Conservation (phyloP, 768 basidiomycete species). For the Collybia sordida region DNA sequence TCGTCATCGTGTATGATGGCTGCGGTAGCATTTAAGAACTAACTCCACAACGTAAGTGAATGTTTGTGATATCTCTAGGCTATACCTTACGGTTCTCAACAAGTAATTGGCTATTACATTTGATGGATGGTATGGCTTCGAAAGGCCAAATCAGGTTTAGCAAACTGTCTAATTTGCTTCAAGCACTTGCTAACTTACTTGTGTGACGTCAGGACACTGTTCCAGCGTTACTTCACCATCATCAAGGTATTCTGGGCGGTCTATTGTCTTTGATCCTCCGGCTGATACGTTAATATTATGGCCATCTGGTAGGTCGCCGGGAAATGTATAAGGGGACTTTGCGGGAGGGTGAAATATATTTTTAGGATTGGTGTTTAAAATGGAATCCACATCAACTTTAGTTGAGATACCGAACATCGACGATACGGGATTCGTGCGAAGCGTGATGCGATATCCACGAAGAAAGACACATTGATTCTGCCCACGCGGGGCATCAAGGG, state of each 20-base stretch:
- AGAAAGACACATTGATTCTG: constrained; percentile 13
- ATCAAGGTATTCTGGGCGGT: not conserved
- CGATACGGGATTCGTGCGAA: constrained; percentile 8
- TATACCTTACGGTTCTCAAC: constrained; percentile 8
- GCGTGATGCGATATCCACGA: constrained; percentile 15
- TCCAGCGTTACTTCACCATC: constrained; percentile 1
- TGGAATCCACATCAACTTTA: constrained; percentile 8
- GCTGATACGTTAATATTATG: not conserved
- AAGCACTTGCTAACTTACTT: not conserved
- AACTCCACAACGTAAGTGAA: not conserved
- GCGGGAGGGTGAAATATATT: not conserved
- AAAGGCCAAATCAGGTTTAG: not conserved
- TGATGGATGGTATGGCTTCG: constrained; percentile 15
- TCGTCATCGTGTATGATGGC: constrained; percentile 18
- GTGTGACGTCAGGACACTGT: not conserved
- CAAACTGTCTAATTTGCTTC: not conserved
- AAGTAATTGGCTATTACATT: constrained; percentile 11
- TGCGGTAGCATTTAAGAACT: constrained; percentile 8
- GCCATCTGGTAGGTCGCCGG: not conserved
- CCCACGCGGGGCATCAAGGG: constrained; percentile 5
- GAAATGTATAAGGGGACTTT: not conserved
- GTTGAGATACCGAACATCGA: constrained; percentile 1
- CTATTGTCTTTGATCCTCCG: not conserved
- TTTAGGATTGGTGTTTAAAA: constrained; percentile 7
- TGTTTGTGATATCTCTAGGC: not conserved